Evolutionary conservation across 306 rosid species (phyloP).

Genomic region (Prunus davidiana): DNA sequence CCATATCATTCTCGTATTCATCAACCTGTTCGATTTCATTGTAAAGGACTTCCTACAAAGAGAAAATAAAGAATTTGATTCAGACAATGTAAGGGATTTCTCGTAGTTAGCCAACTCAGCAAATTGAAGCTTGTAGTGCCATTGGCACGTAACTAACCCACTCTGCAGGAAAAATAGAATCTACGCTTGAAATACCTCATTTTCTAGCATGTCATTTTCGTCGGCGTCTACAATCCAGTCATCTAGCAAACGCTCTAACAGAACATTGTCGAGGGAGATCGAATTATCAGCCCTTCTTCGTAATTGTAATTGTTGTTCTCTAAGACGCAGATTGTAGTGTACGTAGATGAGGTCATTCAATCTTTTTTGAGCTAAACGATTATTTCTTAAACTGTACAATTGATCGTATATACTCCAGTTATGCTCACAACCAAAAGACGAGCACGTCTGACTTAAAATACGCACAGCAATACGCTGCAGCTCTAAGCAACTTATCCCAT

Average conservation of each 20-base stretch:
- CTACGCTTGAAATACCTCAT: constrained; percentile 50
- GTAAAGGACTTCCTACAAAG: constrained; percentile 50
- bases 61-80: neutral
- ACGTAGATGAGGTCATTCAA: constrained; percentile 64
- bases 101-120: neutral
- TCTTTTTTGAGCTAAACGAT: constrained; percentile 69
- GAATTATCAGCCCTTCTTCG: constrained; percentile 58
- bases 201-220: constrained; percentile 41
- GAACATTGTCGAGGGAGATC: constrained; percentile 47
- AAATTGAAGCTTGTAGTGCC: neutral
- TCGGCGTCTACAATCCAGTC: constrained; percentile 75
- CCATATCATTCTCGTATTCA: constrained; percentile 58
- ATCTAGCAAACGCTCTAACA: constrained; percentile 50
- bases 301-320: constrained; percentile 70
- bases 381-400: constrained; percentile 49
- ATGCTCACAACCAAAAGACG: constrained; percentile 72
- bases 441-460: constrained; percentile 90
- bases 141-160: neutral
- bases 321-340: constrained; percentile 84
- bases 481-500: constrained; percentile 93
- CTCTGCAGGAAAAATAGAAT: neutral
- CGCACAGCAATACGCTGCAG: constrained; percentile 88
- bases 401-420: constrained; percentile 76
- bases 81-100: neutral
- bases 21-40: constrained; percentile 57